Evolutionary conservation across 129 eudicot species (phyloP), one percentile per base, ranked within the genome.

Genomic region (Arctium lappa): DNA sequence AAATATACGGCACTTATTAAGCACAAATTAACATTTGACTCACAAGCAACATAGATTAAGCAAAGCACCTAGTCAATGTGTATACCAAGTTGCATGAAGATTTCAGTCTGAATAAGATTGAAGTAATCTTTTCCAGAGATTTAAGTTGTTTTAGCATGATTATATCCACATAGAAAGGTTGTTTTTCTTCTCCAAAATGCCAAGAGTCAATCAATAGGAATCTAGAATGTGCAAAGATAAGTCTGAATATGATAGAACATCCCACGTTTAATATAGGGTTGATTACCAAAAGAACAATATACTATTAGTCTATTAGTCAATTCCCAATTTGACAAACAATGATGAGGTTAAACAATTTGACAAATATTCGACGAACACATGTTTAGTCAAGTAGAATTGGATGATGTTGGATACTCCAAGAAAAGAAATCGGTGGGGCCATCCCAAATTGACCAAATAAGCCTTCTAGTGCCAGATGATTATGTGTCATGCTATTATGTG

Each of bases 401-500:
- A 38, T 38, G 5, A 5, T 38, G 40, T 38, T 38, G 40, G 5
- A 38, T 38, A 6, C 40, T 38, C 40, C 40, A 38, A 38, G 40
- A 38, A 38, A 38, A 36, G 40, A 38, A 38, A 38, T 38, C 5
- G 0, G 40, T 38, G 40, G 40, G 40, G 5, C 6, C 40, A 38
- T 38, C 6, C 40, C 40, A 38, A 38, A 38, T 50, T 22, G 16
- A 12, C 38, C 22, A 78, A 36, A 36, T 1, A 33, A 63, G 32
- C 63, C 32, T 69, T 79, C 69, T 44, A 79, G 33, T 79, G 69
- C n/a, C 3, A 34, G 46, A 2, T 6, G 48, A 46, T 56, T 36
- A 36, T 78, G 34, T 16, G 46, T 71, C 83, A 46, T 70, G 30
- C 76, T 46, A 31, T 77, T 44, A 69, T 16, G 32, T 42, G 76